These are phyloP conservation scores for Hirsutella rhossiliensis DNA, from an alignment of 2,329 filamentous ascomycete species.

Conservation along the genomic window DNA sequence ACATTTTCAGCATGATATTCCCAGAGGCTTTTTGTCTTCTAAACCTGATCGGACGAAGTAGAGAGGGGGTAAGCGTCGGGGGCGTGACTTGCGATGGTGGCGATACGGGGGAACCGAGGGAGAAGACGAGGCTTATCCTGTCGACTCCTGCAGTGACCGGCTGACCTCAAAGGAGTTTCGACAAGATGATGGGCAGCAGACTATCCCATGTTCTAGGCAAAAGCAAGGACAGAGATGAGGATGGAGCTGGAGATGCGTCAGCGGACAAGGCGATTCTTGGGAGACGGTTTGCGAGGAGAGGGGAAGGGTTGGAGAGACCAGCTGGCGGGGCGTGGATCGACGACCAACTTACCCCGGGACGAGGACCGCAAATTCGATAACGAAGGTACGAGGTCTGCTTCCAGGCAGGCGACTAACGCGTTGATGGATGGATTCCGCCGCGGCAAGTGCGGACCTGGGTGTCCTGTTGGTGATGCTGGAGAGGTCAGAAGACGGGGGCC, in stretches of 20 bases:
- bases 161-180: conserved; percentile 66
- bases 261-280: neutral
- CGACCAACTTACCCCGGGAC: conserved; percentile 1
- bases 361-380: conserved; percentile 14
- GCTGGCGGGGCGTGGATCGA: neutral
- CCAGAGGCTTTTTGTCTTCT: conserved; percentile 5
- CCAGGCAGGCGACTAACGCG: conserved; percentile 22
- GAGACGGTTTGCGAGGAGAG: neutral
- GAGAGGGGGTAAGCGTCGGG: neutral
- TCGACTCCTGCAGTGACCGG: conserved; percentile 67
- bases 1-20: conserved; percentile 43
- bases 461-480: conserved; percentile 1
- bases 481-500: neutral
- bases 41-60: neutral
- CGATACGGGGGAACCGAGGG: neutral
- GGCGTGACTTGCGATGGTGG: neutral
- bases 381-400: conserved; percentile 22
- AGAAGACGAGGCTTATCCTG: conserved; percentile 5
- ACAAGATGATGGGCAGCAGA: conserved; percentile 14
- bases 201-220: conserved; percentile 20
- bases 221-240: conserved; percentile 4
- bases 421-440: conserved; percentile 14
- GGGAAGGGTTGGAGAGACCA: neutral
- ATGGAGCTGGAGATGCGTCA: neutral
- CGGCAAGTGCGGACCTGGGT: conserved; percentile 14